Base-by-base conservation (phyloP, 371 early-diverging fungal genomes). In the Umbelopsis sp. region DNA sequence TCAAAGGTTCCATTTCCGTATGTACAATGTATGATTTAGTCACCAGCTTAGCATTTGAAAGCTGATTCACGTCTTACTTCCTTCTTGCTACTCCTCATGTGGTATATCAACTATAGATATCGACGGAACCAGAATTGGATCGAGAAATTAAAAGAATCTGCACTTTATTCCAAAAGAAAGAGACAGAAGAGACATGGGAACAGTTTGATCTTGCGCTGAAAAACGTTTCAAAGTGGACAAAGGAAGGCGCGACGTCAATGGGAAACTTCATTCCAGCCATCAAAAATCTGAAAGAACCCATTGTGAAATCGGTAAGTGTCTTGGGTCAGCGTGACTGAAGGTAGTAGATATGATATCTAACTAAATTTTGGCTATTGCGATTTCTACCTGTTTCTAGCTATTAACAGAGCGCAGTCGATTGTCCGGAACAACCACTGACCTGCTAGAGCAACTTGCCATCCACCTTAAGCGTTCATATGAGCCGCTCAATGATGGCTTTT, bases 401-500 rank as follows among this genome's bases (percentile, higher is more conserved):
- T 68, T 77, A 11, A 85, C 84, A 4, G 86, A 87, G 65, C 75
- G 88, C 38, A 87, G 86, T 8, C 76, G 83, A 11, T 75, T 87
- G 20, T 80, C 85, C 14, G 82, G 82, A 50, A 66, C 84, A 29
- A 83, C 88, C n/a, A 76, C 74, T 35, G 85, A 86, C 48, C 64
- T 87, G 11, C 67, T 85, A 11, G 78, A 84, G 65, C 77, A 74
- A 45, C 63, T 87, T 8, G 73, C 85, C 6, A 74, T 75, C 32
- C 63, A 72, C 8, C 76, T 86, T 74, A 75, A 79, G n/a, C 76
- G 79, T 25, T 81, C 83, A 44, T 86, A 83, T 70, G 79, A 80
- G 14, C 46, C 65, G 1, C 64, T 83, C 16, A 76, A 77, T 32
- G 81, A 83, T 9, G 67, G 78, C 65, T 71, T 85, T 57, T 69